Conservation (phyloP, 2,329 filamentous ascomycete genomes). For the Beauveria caledonica region DNA sequence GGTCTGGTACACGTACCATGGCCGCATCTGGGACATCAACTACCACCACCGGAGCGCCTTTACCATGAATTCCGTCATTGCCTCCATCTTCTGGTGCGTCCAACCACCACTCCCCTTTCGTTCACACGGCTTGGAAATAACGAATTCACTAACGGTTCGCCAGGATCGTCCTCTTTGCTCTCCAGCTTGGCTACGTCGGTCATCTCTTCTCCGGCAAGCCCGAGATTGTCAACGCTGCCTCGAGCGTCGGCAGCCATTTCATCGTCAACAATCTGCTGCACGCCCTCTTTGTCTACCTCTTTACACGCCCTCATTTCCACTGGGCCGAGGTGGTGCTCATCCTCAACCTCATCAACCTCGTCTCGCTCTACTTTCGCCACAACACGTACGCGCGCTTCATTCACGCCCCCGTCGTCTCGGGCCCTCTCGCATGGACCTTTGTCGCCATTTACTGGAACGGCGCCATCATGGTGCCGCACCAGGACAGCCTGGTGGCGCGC, state of each 20-base stretch:
- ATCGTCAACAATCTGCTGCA: constrained; percentile 78
- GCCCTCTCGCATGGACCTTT: constrained; percentile 76
- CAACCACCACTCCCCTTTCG: too few species aligned
- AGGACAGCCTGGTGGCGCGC: constrained; percentile 57
- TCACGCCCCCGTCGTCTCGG: constrained; percentile 66
- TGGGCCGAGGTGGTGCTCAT: constrained; percentile 68
- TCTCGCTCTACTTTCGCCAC: constrained; percentile 73
- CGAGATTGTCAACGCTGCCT: constrained; percentile 58
- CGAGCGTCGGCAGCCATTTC: constrained; percentile 75
- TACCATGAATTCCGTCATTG: constrained; percentile 57
- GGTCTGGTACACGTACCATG: constrained; percentile 64
- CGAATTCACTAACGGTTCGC: not conserved
- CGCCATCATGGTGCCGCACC: constrained; percentile 68
- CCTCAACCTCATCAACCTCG: constrained; percentile 76
- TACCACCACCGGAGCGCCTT: constrained; percentile 61
- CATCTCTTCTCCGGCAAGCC: constrained; percentile 64
- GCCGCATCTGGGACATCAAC: constrained; percentile 71
- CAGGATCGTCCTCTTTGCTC: constrained; percentile 64
- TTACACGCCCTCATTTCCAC: constrained; percentile 67
- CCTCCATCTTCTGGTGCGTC: constrained; percentile 66
- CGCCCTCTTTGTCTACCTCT: constrained; percentile 76
- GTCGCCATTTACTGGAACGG: constrained; percentile 86
- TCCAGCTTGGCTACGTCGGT: constrained; percentile 67
- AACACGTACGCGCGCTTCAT: constrained; percentile 63
- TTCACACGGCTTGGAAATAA: too few species aligned